Conservation (phyloP, 1,284 basidiomycete genomes). For the Cystobasidium sp. region DNA sequence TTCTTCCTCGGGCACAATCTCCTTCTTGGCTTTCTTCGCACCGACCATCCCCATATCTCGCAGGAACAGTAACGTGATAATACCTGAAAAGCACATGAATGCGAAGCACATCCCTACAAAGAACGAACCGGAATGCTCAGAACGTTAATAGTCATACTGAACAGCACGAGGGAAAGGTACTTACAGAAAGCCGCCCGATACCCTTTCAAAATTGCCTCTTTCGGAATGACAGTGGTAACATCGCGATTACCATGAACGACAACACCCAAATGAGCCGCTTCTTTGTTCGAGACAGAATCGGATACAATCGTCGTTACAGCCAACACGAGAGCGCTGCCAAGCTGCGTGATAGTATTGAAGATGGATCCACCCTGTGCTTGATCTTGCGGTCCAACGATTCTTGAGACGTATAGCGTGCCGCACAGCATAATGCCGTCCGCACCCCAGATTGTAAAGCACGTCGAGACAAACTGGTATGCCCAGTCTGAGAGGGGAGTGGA, state of each 20-base stretch:
- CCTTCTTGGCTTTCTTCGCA: slow-evolving; percentile 22
- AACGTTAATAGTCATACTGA: neutral
- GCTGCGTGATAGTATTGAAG: slow-evolving; percentile 47
- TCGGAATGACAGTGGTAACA: slow-evolving; percentile 28
- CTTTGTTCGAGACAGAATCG: slow-evolving; percentile 19
- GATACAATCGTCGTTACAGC: slow-evolving; percentile 30
- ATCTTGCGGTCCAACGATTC: slow-evolving; percentile 43
- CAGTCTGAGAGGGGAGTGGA: slow-evolving; percentile 28
- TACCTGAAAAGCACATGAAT: neutral
- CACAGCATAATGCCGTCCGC: slow-evolving; percentile 39
- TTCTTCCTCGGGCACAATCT: neutral
- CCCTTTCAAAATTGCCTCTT: slow-evolving; percentile 30
- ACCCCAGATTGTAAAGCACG: slow-evolving; percentile 9
- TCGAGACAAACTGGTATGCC: slow-evolving; percentile 41
- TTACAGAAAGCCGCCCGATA: slow-evolving; percentile 32
- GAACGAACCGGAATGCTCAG: neutral
- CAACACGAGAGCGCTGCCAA: slow-evolving; percentile 12
- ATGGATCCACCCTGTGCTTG: slow-evolving; percentile 47
- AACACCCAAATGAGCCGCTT: slow-evolving; percentile 15
- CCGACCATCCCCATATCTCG: slow-evolving; percentile 36
- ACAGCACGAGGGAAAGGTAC: neutral
- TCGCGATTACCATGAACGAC: slow-evolving; percentile 21
- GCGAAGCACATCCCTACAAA: slow-evolving; percentile 26
- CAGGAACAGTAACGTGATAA: slow-evolving; percentile 7
- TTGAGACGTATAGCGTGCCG: slow-evolving; percentile 49